phyloP scores from a whole-genome alignment of 768 basidiomycete genomes.

The Trametes coccinea region DNA sequence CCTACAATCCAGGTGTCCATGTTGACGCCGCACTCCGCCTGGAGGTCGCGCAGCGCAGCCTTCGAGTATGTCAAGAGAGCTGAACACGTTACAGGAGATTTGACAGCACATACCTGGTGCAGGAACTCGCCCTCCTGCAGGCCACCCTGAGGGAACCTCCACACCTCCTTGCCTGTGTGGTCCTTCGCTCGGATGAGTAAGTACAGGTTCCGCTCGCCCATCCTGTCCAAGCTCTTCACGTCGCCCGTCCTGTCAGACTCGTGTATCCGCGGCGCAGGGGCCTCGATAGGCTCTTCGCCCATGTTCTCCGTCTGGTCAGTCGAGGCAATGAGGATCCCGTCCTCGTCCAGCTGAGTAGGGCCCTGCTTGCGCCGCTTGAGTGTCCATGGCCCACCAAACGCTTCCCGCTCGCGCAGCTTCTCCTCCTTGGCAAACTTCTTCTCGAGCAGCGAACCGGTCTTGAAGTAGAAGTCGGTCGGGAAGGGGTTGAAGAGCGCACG shows the following conservation, averaged over 20 bases:
- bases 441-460: conserved; percentile 83
- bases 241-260: conserved; percentile 62
- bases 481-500: conserved; percentile 87
- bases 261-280: conserved; percentile 48
- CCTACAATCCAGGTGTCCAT: conserved; percentile 98
- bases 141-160: conserved; percentile 80
- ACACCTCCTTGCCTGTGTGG: conserved; percentile 50
- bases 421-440: conserved; percentile 79
- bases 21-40: conserved; percentile 68
- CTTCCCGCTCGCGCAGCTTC: conserved; percentile 63
- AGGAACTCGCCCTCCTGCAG: conserved; percentile 66
- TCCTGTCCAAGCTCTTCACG: conserved; percentile 75
- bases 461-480: conserved; percentile 91
- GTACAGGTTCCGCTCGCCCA: conserved; percentile 85
- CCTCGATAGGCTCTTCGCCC: conserved; percentile 56
- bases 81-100: not conserved
- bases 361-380: conserved; percentile 36
- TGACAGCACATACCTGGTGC: conserved; percentile 60
- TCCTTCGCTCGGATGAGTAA: conserved; percentile 65
- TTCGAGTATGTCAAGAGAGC: conserved; percentile 31
- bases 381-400: conserved; percentile 62
- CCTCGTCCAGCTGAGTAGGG: conserved; percentile 5
- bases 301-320: conserved; percentile 42
- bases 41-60: conserved; percentile 75
- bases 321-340: conserved; percentile 5